Base-by-base conservation (phyloP, 139 green algal species). In the Bryopsis sp. region DNA sequence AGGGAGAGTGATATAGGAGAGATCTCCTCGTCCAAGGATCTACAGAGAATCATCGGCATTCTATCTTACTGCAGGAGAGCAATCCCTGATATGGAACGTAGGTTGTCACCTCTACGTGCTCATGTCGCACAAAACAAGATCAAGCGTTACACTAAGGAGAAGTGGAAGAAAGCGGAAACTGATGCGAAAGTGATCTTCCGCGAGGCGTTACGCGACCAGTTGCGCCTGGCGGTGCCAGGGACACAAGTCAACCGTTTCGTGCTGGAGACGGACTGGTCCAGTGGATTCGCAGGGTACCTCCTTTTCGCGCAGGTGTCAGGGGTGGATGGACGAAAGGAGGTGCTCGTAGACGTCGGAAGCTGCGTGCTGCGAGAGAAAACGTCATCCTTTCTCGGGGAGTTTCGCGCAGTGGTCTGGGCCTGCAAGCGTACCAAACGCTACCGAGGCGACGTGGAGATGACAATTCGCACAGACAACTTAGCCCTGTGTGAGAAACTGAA, bases 221-320 rank as follows among this genome's bases (percentile, higher is more conserved):
- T 58, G 19, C 29, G 39, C 6, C 26, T 69, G 24, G n/a, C 26
- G 7, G 35, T 69, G 37, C 62, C 62, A 7, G 37, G 37, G 5
- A 4, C 5, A 6, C 37, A 5, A 5, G 8, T n/a, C 5, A 11
- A 8, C 8, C 22, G 6, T 3, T 69, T 47, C 26, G 37, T 54
- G 11, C n/a, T 69, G 19, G 62, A 69, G n/a, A 69, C 62, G 19
- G 62, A 69, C 37, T 69, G 62, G 62, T 34, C 38, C 3, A 36
- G 37, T 22, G 62, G 29, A 28, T 69, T 57, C 26, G 15, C 36
- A 11, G 62, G 62, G 8, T 69, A 69, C 28, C 37, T 69, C 19
- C 26, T 69, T 22, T 69, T 34, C 6, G 62, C 62, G 7, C 11
- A 15, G 62, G 15, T 34, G 7, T 7, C 8, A 50, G 22, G 3